Percentiles rank a stretch among this genome's conserved stretches.
These are phyloP conservation scores for Ceratocystis papillata DNA, from an alignment of 2,329 filamentous ascomycete species.

Conservation along the genomic window DNA sequence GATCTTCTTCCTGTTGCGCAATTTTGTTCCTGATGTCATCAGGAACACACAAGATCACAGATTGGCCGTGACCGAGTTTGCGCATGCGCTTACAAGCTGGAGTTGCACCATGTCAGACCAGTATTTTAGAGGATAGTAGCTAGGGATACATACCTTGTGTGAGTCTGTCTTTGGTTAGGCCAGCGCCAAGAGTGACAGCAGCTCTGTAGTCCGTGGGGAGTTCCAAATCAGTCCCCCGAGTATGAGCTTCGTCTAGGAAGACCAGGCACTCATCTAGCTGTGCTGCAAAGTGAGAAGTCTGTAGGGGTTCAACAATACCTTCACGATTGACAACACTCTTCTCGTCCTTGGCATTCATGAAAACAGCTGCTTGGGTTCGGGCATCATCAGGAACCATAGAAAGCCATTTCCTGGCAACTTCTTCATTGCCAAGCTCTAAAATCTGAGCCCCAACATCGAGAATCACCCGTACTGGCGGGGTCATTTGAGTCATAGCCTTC, in stretches of 20 bases:
- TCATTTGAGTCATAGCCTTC: conserved; percentile 33
- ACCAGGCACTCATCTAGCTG: conserved; percentile 51
- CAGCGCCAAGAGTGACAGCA: conserved; percentile 55
- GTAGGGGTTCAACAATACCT: conserved; percentile 39
- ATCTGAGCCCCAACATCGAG: conserved; percentile 63
- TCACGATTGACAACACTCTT: conserved; percentile 42
- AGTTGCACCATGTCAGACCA: not conserved
- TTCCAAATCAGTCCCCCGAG: conserved; percentile 56
- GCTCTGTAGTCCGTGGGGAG: conserved; percentile 50
- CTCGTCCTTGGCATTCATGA: conserved; percentile 34
- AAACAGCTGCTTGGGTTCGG: conserved; percentile 27
- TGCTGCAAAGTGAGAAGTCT: conserved; percentile 46
- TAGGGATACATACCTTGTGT: conserved; percentile 47
- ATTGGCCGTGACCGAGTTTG: conserved; percentile 55
- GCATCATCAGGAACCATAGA: conserved; percentile 22
- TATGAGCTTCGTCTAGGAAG: conserved; percentile 61
- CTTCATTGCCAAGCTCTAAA: conserved; percentile 49
- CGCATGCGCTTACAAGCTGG: conserved; percentile 61
- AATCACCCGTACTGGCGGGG: conserved; percentile 44
- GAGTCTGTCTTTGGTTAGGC: conserved; percentile 56
- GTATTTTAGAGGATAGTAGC: not conserved
- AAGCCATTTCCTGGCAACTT: conserved; percentile 47
- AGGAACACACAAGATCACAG: conserved; percentile 49
- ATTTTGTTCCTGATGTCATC: conserved; percentile 50
- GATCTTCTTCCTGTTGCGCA: conserved; percentile 23